phyloP scores from a whole-genome alignment of 2,329 filamentous ascomycete genomes.

The Scytalidium lignicola region DNA sequence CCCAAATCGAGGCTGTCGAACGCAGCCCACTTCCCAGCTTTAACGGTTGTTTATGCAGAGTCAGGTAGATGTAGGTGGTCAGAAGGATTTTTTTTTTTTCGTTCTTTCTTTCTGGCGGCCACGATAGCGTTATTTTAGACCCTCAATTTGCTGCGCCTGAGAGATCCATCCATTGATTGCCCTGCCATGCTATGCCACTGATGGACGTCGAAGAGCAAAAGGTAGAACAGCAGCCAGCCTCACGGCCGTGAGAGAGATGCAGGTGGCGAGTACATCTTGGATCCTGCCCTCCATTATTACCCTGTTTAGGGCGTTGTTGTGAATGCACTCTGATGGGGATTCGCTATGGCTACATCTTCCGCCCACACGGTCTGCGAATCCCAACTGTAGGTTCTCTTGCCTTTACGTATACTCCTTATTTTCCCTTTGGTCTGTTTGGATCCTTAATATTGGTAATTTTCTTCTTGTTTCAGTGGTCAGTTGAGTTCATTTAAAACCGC shows the following conservation, averaged over 20 bases:
- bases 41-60: not conserved
- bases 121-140: not conserved
- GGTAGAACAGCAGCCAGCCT: not conserved
- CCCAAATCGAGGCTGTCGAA: not conserved
- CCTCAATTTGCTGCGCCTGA: not conserved
- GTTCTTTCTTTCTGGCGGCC: not conserved
- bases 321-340: not conserved
- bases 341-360: not conserved
- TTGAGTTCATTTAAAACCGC: too few species aligned
- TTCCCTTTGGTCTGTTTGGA: not conserved
- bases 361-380: not conserved
- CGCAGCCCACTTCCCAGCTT: not conserved
- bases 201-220: not conserved
- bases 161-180: not conserved
- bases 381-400: not conserved
- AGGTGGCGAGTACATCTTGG: not conserved
- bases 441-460: not conserved
- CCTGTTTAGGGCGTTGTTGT: not conserved
- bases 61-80: not conserved
- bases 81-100: not conserved
- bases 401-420: not conserved
- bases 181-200: not conserved
- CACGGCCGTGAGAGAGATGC: not conserved
- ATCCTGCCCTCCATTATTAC: not conserved
- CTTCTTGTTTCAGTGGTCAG: not conserved